Percentiles rank a stretch among this genome's conserved stretches.
Evolutionary conservation across 768 basidiomycete genomes (phyloP).

Genomic region (Rhodotorula diobovata): DNA sequence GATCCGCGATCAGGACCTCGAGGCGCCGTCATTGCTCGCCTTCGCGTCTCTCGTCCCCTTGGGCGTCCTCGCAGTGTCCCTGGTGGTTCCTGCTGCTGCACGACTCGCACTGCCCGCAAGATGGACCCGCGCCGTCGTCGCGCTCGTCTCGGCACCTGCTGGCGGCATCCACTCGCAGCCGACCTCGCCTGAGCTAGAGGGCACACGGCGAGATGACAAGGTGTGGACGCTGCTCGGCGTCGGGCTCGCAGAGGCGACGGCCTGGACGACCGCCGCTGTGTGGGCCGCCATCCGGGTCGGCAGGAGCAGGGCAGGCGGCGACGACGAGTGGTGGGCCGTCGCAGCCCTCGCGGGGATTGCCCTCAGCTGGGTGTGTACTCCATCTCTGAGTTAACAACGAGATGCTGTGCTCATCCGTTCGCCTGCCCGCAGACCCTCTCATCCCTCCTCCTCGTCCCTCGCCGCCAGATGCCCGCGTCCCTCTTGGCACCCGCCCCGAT

Average conservation of each 20-base stretch:
- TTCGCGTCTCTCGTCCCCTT: background rate
- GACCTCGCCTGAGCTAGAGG: background rate
- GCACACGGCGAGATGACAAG: background rate
- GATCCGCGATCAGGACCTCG: background rate
- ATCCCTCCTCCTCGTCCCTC: conserved; percentile 1
- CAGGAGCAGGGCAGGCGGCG: background rate
- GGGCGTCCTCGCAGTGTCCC: background rate
- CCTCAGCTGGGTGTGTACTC: background rate
- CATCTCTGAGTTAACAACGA: no score
- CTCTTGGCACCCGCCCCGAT: conserved; percentile 2
- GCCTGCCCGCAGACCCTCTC: conserved; percentile 3
- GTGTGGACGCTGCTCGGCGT: background rate
- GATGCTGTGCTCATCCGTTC: background rate
- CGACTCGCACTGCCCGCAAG: background rate
- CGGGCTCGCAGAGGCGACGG: background rate
- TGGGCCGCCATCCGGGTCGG: background rate
- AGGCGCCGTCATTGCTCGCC: background rate
- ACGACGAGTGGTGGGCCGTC: background rate
- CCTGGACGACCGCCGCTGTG: background rate
- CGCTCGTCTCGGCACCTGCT: conserved; percentile 2
- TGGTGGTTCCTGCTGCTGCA: background rate
- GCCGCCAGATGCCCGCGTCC: background rate
- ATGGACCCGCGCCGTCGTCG: background rate
- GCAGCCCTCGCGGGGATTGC: background rate
- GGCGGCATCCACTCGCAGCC: background rate